Base-by-base conservation (phyloP, 2,329 filamentous ascomycete species). In the Capronia coronata region DNA sequence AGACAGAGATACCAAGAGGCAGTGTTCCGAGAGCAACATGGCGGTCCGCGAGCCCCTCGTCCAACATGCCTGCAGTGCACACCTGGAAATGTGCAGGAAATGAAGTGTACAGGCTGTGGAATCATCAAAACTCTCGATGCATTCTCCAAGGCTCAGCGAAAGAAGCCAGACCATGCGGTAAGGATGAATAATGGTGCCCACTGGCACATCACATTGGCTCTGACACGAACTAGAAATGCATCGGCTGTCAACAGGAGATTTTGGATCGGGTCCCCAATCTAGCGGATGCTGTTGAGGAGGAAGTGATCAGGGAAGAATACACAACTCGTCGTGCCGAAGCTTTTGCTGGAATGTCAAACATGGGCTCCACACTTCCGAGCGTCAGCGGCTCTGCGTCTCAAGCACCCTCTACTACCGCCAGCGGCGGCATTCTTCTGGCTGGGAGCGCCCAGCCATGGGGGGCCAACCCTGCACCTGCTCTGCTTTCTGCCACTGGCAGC, bases 111-210 rank as follows among this genome's bases (percentile, higher is more conserved):
- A 25, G 63, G 70, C 30, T 80, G 78, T 58, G 61, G 67, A 16
- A 59, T 68, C 48, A 67, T 63, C 1, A 77, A 77, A 57, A 64
- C 67, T 0, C 49, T 77, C 1, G 70, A 74, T 4, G 64, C 66
- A 0, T 81, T 78, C 55, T 69, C 72, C 14, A 79, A 75, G 54
- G 56, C 57, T 5, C 72, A 77, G 63, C 68, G 75, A 11, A 64
- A 60, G 22, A 68, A 71, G 34, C 67, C 69, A 1, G 75, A 74
- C 49, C 60, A 58, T 32, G 71, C 69, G 21, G 75, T 75, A 69
- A 52, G 72, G 64, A 22, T 53, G 41, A 29, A n/a, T n/a, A n/a
- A n/a, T 6, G 14, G 16, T 5, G 18, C 11, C 38, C 14, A 10
- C n/a, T 6, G 13, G 8, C 8, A 3, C 8, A 9, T 29, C 9